Evolutionary conservation across 2,329 filamentous ascomycete species (phyloP), one percentile per base, ranked within the genome.

Genomic region (Neoascochyta sp.): DNA sequence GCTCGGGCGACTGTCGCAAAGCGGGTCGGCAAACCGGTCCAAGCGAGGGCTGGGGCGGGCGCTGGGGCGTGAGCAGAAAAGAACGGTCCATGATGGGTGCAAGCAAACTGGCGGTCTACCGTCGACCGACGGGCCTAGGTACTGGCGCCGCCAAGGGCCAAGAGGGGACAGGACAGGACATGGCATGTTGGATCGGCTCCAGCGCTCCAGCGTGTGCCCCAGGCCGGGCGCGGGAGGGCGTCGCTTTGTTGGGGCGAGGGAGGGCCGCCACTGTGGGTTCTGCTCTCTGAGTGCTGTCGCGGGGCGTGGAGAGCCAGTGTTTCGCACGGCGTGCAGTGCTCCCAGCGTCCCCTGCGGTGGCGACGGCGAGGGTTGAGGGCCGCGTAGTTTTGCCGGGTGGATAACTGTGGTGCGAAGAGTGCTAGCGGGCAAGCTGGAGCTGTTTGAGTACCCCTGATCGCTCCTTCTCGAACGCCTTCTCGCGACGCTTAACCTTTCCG

Each of bases 41-140:
- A n/a, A n/a, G n/a, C n/a, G n/a, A n/a, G n/a, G n/a, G n/a, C n/a
- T n/a, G n/a, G n/a, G n/a, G n/a, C n/a, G n/a, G n/a, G n/a, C n/a
- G n/a, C n/a, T n/a, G n/a, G n/a, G n/a, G 19, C 19, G 29, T 24
- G 26, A 34, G 19, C 28, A 25, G 20, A 28, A 36, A 38, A 35
- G 33, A 38, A 35, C 41, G 45, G n/a, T n/a, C n/a, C 46, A 37
- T 45, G 39, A 41, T 37, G 18, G 32, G 41, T 40, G 46, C 34
- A n/a, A 34, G 28, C 46, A 42, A 48, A 52, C 40, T 49, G 45
- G 54, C 54, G 54, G 54, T 57, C 53, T 56, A 50, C 26, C 31
- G 37, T 32, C n/a, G n/a, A n/a, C n/a, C n/a, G n/a, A n/a, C n/a
- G n/a, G n/a, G n/a, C n/a, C n/a, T n/a, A n/a, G n/a, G 33, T 21